Evolutionary conservation across 768 basidiomycete species (phyloP).

Genomic region (Pisolithus marmoratus): DNA sequence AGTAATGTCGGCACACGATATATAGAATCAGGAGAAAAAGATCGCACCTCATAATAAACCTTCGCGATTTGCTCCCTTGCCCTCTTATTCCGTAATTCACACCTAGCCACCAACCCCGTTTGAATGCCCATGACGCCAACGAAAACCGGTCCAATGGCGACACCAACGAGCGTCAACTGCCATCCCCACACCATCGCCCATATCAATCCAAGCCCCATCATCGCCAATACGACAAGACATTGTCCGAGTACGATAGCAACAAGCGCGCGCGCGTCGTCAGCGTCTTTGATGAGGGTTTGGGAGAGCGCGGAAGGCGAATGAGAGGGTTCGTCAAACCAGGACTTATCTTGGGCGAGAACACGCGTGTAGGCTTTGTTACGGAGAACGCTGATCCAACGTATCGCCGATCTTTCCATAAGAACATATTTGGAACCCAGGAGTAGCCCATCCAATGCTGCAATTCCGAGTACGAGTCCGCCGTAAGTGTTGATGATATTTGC

Average conservation of each 20-base stretch:
- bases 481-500: slow-evolving; percentile 57
- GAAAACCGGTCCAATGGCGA: slow-evolving; percentile 85
- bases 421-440: slow-evolving; percentile 73
- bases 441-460: slow-evolving; percentile 74
- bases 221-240: slow-evolving; percentile 63
- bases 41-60: slow-evolving; percentile 77
- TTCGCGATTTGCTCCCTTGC: slow-evolving; percentile 82
- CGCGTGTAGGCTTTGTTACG: slow-evolving; percentile 50
- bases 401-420: slow-evolving; percentile 69
- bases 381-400: slow-evolving; percentile 68
- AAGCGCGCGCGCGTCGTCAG: slow-evolving; percentile 78
- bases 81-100: slow-evolving; percentile 76
- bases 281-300: slow-evolving; percentile 80
- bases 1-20: slow-evolving; percentile 4
- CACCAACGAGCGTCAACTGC: slow-evolving; percentile 88
- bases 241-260: slow-evolving; percentile 71
- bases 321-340: slow-evolving; percentile 73
- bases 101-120: slow-evolving; percentile 60
- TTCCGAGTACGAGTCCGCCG: slow-evolving; percentile 64
- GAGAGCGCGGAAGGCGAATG: slow-evolving; percentile 59
- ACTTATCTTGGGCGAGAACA: slow-evolving; percentile 75
- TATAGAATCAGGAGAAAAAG: background rate
- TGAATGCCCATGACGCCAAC: slow-evolving; percentile 69
- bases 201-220: slow-evolving; percentile 77
- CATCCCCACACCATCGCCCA: slow-evolving; percentile 90